Base-by-base conservation (phyloP, 768 basidiomycete genomes). In the Rhodocollybia butyracea region DNA sequence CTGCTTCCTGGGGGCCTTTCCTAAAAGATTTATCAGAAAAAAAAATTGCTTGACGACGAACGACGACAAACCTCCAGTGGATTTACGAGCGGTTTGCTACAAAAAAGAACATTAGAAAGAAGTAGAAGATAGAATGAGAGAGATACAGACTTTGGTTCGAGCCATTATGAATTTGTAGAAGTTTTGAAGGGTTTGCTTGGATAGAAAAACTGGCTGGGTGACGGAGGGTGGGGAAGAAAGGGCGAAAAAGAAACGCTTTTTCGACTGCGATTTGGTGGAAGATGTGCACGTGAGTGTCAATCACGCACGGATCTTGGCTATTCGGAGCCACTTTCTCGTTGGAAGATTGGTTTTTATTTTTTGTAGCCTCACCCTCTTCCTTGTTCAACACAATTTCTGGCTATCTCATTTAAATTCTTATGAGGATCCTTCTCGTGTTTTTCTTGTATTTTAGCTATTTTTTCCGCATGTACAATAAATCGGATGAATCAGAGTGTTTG, bases 21-120 rank as follows among this genome's bases (percentile, higher is more conserved):
- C 89, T 89, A 64, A 22, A 48, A 65, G 24, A 10, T 45, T 32
- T 48, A 48, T 57, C n/a, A n/a, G n/a, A n/a, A n/a, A n/a, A 55
- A 60, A 45, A 57, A n/a, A n/a, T 15, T 3, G 52, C 32, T 50
- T 17, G 60, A 55, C 58, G 60, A 59, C 57, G n/a, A n/a, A n/a
- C n/a, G 62, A 63, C 53, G 56, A 75, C 83, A 63, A 64, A 86
- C 94, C 94, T 89, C 96, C 96, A 61, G 96, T 97, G 56, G 95
- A 97, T 82, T 98, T 97, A 76, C 95, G 93, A 69, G 95, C 95
- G 70, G 94, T 97, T 94, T 97, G 95, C 94, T 94, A 62, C 57
- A 32, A 58, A 66, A 68, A 63, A 63, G 51, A 66, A 68, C 67
- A 12, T 38, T 26, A 50, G 54, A 68, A 31, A 59, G 42, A 56